These are phyloP conservation scores for Colletotrichum sp. DNA, from an alignment of 2,329 filamentous ascomycete genomes.

Conservation along the genomic window DNA sequence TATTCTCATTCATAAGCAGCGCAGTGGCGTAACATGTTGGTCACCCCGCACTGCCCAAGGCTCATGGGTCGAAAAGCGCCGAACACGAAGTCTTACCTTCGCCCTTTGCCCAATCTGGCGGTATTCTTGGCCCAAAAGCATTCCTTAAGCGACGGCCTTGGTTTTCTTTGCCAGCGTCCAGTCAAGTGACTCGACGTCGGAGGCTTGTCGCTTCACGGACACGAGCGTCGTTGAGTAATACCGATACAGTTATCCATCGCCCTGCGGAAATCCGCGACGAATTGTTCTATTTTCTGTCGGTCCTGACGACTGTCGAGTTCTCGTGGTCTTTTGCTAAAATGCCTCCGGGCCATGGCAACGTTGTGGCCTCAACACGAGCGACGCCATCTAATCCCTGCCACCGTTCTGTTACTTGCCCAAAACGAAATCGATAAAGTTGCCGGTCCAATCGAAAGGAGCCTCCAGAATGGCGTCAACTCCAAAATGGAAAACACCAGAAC, in stretches of 20 bases:
- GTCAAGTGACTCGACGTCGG: not conserved
- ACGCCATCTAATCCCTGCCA: not conserved
- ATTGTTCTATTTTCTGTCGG: not conserved
- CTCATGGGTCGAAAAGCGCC: not conserved
- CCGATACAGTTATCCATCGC: not conserved
- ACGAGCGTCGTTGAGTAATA: not conserved
- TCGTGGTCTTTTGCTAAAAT: not conserved
- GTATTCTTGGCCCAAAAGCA: not conserved
- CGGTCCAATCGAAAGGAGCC: conserved; percentile 6
- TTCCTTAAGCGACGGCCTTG: not conserved
- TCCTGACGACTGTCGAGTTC: not conserved
- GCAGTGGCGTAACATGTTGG: not conserved
- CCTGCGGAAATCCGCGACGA: not conserved
- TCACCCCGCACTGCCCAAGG: not conserved
- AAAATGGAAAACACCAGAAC: not conserved
- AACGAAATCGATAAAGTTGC: conserved; percentile 13
- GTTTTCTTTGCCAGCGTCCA: not conserved
- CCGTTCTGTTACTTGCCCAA: conserved; percentile 11
- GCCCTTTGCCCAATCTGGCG: not conserved
- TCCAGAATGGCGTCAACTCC: not conserved
- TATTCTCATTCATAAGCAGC: not conserved
- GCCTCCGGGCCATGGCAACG: not conserved
- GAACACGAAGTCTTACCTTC: not conserved
- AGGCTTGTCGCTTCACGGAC: not conserved
- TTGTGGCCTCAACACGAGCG: conserved; percentile 7